phyloP scores from a whole-genome alignment of 768 basidiomycete genomes.

The Trametes cubensis region DNA sequence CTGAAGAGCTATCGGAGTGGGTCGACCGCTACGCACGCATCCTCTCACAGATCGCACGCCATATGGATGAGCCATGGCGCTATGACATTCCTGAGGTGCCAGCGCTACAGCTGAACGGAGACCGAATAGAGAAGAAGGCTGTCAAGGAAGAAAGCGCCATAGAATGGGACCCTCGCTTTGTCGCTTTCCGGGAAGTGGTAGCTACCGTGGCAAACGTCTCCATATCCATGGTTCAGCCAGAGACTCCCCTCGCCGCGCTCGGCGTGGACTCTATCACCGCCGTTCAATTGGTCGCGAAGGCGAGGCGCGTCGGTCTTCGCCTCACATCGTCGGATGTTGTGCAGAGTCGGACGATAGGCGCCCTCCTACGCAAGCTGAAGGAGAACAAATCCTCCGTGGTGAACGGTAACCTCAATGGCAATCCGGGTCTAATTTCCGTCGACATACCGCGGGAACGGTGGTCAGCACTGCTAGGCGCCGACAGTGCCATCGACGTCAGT shows the following conservation, averaged over 20 bases:
- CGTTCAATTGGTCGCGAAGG: constrained; percentile 46
- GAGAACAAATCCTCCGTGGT: neutral
- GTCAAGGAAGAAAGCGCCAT: neutral
- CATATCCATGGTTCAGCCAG: constrained; percentile 33
- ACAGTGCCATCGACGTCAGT: neutral
- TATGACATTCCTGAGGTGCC: constrained; percentile 15
- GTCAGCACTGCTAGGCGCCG: constrained; percentile 3
- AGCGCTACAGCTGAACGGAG: neutral
- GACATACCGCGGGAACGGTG: constrained; percentile 14
- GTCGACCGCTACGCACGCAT: constrained; percentile 28
- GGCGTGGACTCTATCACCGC: constrained; percentile 56
- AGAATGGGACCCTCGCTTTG: constrained; percentile 5
- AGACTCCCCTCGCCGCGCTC: constrained; percentile 43
- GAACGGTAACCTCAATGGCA: neutral
- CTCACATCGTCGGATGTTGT: constrained; percentile 44
- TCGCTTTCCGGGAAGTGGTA: constrained; percentile 20
- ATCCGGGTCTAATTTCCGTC: neutral
- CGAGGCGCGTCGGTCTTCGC: constrained; percentile 40
- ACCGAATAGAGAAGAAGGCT: neutral
- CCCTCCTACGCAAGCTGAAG: constrained; percentile 27
- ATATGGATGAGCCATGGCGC: constrained; percentile 21
- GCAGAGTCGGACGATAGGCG: constrained; percentile 41
- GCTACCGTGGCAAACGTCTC: constrained; percentile 35
- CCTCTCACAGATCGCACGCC: constrained; percentile 28
- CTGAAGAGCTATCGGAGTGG: constrained; percentile 24